Percentiles rank a stretch among this genome's conserved stretches.
These are phyloP conservation scores for Osmanthus fragrans DNA, from an alignment of 257 asterid species.

Conservation along the genomic window DNA sequence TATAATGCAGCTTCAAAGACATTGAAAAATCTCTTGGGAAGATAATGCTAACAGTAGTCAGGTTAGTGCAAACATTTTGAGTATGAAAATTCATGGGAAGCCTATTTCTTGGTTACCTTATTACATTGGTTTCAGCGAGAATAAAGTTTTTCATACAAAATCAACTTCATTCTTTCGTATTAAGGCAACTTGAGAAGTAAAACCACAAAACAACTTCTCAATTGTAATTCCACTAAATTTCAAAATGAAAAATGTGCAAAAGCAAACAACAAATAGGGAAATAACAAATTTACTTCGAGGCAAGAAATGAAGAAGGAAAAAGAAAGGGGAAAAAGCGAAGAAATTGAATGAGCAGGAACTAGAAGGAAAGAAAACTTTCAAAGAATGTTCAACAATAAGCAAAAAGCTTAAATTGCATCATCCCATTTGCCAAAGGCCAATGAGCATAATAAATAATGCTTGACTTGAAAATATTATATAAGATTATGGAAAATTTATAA, in stretches of 20 bases:
- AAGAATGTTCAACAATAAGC: not conserved
- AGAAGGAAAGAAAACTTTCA: not conserved
- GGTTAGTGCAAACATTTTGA: not conserved
- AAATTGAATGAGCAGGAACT: not conserved
- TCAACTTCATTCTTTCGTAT: too few relatives aligned
- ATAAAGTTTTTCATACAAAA: too few relatives aligned
- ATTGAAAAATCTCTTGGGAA: not conserved
- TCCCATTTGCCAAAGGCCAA: not conserved
- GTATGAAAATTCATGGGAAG: not conserved
- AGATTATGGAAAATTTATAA: not conserved
- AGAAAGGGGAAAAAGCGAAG: not conserved
- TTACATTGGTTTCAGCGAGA: too few relatives aligned
- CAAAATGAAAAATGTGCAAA: not conserved
- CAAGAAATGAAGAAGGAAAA: not conserved
- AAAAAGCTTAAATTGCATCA: not conserved
- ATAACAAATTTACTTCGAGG: not conserved
- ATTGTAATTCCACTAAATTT: not conserved
- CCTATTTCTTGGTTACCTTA: not conserved
- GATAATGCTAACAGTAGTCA: not conserved
- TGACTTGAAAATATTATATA: not conserved
- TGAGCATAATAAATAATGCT: not conserved
- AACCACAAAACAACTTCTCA: not conserved
- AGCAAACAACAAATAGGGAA: not conserved
- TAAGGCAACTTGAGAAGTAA: not conserved
- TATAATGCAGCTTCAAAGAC: not conserved